Conservation (phyloP, 2,329 filamentous ascomycete genomes). For the Pestalotiopsis fici region DNA sequence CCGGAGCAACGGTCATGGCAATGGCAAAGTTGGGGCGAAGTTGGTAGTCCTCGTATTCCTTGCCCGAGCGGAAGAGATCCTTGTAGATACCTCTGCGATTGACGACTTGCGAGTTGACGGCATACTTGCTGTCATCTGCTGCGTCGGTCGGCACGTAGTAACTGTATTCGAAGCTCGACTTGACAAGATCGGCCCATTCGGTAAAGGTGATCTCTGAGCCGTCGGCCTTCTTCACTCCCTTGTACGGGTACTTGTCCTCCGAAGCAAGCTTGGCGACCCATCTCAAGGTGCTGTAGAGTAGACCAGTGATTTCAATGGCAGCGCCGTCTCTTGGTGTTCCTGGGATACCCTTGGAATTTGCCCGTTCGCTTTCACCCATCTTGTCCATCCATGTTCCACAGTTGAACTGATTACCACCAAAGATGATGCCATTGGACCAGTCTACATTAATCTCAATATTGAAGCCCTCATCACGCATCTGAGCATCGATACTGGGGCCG, state of each 20-base stretch:
- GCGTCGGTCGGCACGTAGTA: conserved; percentile 79
- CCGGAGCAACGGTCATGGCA: conserved; percentile 90
- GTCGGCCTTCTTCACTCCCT: conserved; percentile 68
- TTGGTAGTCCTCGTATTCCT: conserved; percentile 97
- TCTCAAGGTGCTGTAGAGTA: conserved; percentile 83
- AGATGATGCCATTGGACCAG: conserved; percentile 88
- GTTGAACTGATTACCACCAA: conserved; percentile 91
- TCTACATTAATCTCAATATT: conserved; percentile 89
- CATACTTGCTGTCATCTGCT: conserved; percentile 73
- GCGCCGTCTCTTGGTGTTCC: conserved; percentile 97
- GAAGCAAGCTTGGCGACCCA: conserved; percentile 75
- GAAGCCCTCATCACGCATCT: conserved; percentile 93
- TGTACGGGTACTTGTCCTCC: conserved; percentile 70
- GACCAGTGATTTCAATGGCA: conserved; percentile 90
- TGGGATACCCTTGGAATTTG: conserved; percentile 88
- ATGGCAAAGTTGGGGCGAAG: conserved; percentile 92
- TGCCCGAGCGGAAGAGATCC: conserved; percentile 89
- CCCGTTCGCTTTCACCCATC: conserved; percentile 96
- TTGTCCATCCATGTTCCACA: conserved; percentile 99
- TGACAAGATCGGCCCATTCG: conserved; percentile 80
- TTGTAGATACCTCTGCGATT: conserved; percentile 98
- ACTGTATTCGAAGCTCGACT: conserved; percentile 85
- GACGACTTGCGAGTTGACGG: conserved; percentile 76
- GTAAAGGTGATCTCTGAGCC: conserved; percentile 66
- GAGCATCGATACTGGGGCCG: conserved; percentile 81